phyloP scores from a whole-genome alignment of 768 basidiomycete genomes.

The Pleurotus tuoliensis region DNA sequence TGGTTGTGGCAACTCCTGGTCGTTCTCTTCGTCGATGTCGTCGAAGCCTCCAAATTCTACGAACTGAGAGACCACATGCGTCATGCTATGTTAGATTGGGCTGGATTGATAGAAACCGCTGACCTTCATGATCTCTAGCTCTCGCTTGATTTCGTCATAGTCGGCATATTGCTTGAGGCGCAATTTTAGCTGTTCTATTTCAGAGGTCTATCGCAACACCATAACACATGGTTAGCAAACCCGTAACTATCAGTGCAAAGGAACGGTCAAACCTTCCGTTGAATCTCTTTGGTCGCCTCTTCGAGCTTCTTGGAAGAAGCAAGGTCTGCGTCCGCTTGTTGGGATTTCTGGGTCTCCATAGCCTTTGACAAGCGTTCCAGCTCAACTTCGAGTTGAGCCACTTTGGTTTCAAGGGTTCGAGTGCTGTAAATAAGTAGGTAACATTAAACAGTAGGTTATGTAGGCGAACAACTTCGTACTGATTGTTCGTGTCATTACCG shows the following conservation, averaged over 20 bases:
- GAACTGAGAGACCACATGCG: constrained; percentile 49
- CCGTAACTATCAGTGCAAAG: background rate
- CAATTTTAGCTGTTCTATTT: constrained; percentile 64
- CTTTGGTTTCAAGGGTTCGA: constrained; percentile 75
- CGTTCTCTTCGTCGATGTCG: constrained; percentile 60
- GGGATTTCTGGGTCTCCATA: constrained; percentile 57
- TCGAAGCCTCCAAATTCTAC: constrained; percentile 95
- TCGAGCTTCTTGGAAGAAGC: constrained; percentile 50
- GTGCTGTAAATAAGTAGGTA: background rate
- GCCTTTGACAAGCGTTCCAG: constrained; percentile 62
- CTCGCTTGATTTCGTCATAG: constrained; percentile 97
- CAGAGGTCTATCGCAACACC: constrained; percentile 39
- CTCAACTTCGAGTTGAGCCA: constrained; percentile 76
- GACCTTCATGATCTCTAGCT: constrained; percentile 98
- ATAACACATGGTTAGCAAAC: background rate
- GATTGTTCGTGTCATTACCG: constrained; percentile 66
- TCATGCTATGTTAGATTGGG: background rate
- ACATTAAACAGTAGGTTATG: background rate
- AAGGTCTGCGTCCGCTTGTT: constrained; percentile 43
- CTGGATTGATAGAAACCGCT: constrained; percentile 10
- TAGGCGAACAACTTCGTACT: constrained; percentile 38
- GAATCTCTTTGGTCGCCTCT: constrained; percentile 55
- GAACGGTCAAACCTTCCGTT: constrained; percentile 41
- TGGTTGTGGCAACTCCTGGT: constrained; percentile 14
- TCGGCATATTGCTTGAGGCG: constrained; percentile 74